Evolutionary conservation across 345 rosid species (phyloP), one percentile per base, ranked within the genome.

Genomic region (Xanthoceras sorbifolium): DNA sequence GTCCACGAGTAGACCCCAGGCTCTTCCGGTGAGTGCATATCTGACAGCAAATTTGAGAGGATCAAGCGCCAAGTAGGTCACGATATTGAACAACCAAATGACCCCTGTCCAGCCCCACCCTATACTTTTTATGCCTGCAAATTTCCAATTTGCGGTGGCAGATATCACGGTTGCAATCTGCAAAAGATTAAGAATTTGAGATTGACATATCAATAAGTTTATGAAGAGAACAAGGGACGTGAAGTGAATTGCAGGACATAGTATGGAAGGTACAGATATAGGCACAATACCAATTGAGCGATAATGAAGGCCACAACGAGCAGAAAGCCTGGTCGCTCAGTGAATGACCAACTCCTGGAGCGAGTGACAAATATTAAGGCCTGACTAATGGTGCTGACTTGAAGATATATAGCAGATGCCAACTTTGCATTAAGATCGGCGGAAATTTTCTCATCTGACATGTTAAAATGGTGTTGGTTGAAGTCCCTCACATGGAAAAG

Each of bases 261-360:
- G 17, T 50, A 50, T 50, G 55, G 20, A 50, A 17, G 55, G 15
- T 42, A 42, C 46, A 9, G 46, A 42, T 42, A 42, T 10, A 42
- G 46, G 6, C n/a, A 50, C 36, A 2, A 15, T 81, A 87, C 89
- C 86, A 89, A 59, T 73, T 89, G 91, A 73, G 92, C 92, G 60
- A 86, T 36, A 38, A 81, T 26, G 75, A 81, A 84, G 67, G 87
- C 84, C 68, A 31, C 32, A 12, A 81, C 71, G 26, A 84, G 87
- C 31, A 84, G 80, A 61, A 82, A 68, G 20, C 93, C 91, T 7
- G 91, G 93, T 11, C 93, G 84, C 67, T 89, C 93, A 22, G 31
- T 67, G 60, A 80, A 83, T 5, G 91, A 89, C 93, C 91, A 89
- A 57, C 90, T 77, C 42, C 88, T 83, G n/a, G 92, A 89, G 32